phyloP scores from a whole-genome alignment of 306 rosid species.

The Senna siamea region DNA sequence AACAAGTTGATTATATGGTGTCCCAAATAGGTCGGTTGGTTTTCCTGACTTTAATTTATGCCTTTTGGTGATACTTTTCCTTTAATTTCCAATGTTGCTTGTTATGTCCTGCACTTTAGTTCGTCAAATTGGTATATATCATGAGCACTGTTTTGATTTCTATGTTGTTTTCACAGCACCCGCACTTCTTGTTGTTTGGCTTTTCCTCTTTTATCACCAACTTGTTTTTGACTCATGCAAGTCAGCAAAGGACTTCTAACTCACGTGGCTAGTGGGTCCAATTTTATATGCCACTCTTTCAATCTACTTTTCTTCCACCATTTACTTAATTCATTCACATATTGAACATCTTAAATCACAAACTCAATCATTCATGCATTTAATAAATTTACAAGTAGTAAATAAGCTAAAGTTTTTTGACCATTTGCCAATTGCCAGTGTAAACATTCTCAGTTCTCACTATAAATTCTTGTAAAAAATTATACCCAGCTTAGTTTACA shows the following conservation, averaged over 20 bases:
- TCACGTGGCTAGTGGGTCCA: background rate
- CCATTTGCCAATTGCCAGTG: background rate
- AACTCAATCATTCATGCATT: background rate
- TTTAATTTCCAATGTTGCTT: background rate
- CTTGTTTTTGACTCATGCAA: background rate
- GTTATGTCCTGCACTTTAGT: background rate
- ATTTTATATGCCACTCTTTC: too few species aligned
- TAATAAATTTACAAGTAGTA: too few species aligned
- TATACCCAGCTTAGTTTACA: too few species aligned
- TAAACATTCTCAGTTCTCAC: too few species aligned
- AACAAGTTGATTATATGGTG: background rate
- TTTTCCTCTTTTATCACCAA: background rate
- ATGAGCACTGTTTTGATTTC: background rate
- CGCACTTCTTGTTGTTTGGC: background rate
- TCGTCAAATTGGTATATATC: background rate
- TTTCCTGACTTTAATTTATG: background rate
- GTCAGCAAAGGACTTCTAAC: background rate
- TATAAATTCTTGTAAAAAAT: background rate
- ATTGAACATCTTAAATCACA: constrained; percentile 4
- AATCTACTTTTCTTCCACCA: too few species aligned
- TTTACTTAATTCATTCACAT: too few species aligned
- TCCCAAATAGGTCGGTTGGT: background rate
- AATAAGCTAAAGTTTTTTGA: background rate
- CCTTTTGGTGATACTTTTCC: background rate
- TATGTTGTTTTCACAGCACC: background rate